These are phyloP conservation scores for Tephrocybe sp. DNA, from an alignment of 768 basidiomycete species.

Conservation along the genomic window DNA sequence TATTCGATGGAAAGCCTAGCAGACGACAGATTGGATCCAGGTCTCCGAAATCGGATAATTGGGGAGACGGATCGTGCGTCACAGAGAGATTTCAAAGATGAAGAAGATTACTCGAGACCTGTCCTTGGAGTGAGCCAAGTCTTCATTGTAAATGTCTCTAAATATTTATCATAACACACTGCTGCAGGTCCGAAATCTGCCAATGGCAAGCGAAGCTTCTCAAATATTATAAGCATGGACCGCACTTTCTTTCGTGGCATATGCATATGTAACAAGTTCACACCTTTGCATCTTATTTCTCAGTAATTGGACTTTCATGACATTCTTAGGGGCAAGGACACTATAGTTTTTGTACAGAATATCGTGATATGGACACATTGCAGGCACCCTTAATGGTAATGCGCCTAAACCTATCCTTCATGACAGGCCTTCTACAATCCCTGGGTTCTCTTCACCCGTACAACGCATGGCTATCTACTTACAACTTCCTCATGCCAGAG, in stretches of 20 bases:
- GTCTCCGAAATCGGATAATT: slow-evolving; percentile 33
- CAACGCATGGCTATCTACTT: background rate
- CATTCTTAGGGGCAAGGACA: slow-evolving; percentile 6
- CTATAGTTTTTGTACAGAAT: too few relatives aligned
- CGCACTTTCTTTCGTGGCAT: background rate
- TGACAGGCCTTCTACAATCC: slow-evolving; percentile 1
- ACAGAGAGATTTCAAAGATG: slow-evolving; percentile 39
- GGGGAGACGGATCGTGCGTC: slow-evolving; percentile 25
- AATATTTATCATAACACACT: slow-evolving; percentile 1
- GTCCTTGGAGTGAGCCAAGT: slow-evolving; percentile 48
- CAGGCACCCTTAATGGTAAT: slow-evolving; percentile 13
- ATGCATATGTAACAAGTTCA: background rate
- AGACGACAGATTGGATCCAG: slow-evolving; percentile 47
- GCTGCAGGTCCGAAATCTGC: slow-evolving; percentile 52
- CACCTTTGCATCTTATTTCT: background rate
- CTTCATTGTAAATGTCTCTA: background rate
- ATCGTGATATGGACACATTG: slow-evolving; percentile 12
- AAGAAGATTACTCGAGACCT: slow-evolving; percentile 54
- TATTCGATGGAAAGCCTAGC: slow-evolving; percentile 32
- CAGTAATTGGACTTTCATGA: slow-evolving; percentile 9
- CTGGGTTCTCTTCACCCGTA: background rate
- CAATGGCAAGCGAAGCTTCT: slow-evolving; percentile 33
- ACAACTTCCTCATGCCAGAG: too few relatives aligned
- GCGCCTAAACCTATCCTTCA: slow-evolving; percentile 8
- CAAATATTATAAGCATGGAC: slow-evolving; percentile 20